Evolutionary conservation across 2,329 filamentous ascomycete genomes (phyloP).

Genomic region (Fusarium keratoplasticum): DNA sequence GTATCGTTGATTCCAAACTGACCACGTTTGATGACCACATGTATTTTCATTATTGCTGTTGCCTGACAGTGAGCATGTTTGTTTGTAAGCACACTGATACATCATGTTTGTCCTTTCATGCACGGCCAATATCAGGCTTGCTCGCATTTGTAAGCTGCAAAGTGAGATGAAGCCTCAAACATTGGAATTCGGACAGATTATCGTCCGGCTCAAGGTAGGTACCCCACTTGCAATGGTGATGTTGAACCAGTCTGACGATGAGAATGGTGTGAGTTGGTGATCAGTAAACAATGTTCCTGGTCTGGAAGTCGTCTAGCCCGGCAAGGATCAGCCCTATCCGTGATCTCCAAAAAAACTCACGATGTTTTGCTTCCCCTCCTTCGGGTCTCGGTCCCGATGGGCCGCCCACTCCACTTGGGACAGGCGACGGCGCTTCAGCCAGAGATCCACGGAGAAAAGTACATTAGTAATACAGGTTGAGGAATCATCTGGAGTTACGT

Average conservation of each 20-base stretch:
- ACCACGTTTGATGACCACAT: background rate
- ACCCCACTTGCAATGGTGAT: background rate
- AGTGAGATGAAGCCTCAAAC: background rate
- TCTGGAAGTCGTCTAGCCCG: no score
- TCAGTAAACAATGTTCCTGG: background rate
- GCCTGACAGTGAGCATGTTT: background rate
- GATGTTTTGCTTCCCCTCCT: constrained; percentile 3
- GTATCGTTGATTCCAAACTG: background rate
- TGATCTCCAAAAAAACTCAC: background rate
- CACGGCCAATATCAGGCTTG: background rate
- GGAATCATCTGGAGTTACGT: background rate
- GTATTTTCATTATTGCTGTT: background rate
- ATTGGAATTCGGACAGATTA: background rate
- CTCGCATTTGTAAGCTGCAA: background rate
- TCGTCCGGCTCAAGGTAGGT: background rate
- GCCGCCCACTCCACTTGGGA: constrained; percentile 4
- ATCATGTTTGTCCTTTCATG: background rate
- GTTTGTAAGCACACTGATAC: constrained; percentile 3
- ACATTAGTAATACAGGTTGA: constrained; percentile 33
- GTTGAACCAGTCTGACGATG: background rate
- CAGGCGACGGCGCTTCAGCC: background rate
- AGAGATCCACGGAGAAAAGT: background rate
- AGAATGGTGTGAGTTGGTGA: background rate
- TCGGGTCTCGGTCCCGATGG: constrained; percentile 24
- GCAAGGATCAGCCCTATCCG: background rate